Evolutionary conservation across 1,284 basidiomycete genomes (phyloP).

Genomic region (Leccinum griseonigrum): DNA sequence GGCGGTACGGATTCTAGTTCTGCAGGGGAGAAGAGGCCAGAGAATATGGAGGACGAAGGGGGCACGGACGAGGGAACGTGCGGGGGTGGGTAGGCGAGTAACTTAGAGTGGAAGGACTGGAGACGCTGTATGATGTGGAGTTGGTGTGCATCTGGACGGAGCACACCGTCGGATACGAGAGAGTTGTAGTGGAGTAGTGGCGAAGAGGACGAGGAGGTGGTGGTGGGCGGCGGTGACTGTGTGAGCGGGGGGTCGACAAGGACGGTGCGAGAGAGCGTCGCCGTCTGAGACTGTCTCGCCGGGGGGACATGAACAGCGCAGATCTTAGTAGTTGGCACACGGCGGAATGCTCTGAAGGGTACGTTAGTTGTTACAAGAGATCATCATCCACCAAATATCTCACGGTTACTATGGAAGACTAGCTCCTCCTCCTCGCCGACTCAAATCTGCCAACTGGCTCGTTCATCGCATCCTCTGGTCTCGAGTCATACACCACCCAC

Average conservation of each 20-base stretch:
- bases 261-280: neutral
- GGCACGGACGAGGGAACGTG: constrained; percentile 36
- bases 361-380: too few relatives aligned
- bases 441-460: constrained; percentile 86
- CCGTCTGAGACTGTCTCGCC: too few relatives aligned
- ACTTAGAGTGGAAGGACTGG: constrained; percentile 75
- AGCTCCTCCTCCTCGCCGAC: constrained; percentile 71
- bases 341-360: neutral
- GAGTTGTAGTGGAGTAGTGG: constrained; percentile 74
- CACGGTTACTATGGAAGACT: constrained; percentile 25
- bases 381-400: neutral
- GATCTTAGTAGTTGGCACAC: neutral
- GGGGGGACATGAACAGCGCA: too few relatives aligned
- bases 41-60: constrained; percentile 34
- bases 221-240: too few relatives aligned
- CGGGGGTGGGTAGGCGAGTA: constrained; percentile 73
- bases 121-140: constrained; percentile 80
- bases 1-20: constrained; percentile 43
- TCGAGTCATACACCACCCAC: constrained; percentile 89
- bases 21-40: constrained; percentile 59
- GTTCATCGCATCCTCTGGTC: constrained; percentile 89
- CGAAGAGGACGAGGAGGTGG: too few relatives aligned
- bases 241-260: neutral
- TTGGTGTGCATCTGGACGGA: constrained; percentile 84
- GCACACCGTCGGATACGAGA: constrained; percentile 67